Percentiles rank a stretch among this genome's conserved stretches.
phyloP scores from a whole-genome alignment of 2,329 filamentous ascomycete species.

The Xylariaceae sp. region DNA sequence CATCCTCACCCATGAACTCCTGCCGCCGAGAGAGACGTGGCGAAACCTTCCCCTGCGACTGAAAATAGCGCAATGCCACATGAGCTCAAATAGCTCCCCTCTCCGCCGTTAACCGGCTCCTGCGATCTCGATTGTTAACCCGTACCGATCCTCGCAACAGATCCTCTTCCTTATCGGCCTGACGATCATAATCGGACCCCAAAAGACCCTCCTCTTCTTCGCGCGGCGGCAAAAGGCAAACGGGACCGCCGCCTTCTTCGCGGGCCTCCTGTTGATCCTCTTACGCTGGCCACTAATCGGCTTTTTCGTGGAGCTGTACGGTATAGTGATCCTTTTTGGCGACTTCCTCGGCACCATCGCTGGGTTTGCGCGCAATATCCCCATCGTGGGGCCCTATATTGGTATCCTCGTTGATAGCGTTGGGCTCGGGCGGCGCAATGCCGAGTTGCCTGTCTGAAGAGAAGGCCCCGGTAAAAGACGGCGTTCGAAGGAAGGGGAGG shows the following conservation, averaged over 20 bases:
- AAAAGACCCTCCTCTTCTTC: constrained; percentile 93
- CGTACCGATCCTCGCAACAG: constrained; percentile 41
- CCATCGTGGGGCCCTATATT: constrained; percentile 83
- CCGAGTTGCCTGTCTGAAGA: constrained; percentile 73
- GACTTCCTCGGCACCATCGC: constrained; percentile 94
- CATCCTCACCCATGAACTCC: constrained; percentile 15
- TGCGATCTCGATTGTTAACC: not conserved
- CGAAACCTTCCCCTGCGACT: too few species aligned
- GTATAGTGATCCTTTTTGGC: constrained; percentile 88
- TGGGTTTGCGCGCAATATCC: constrained; percentile 78
- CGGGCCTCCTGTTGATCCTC: constrained; percentile 79
- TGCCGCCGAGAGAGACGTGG: not conserved
- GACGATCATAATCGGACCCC: constrained; percentile 87
- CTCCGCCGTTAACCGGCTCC: too few species aligned
- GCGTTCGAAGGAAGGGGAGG: not conserved
- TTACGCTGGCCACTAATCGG: constrained; percentile 87
- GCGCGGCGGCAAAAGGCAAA: constrained; percentile 87
- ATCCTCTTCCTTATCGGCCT: constrained; percentile 97
- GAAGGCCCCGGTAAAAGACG: not conserved
- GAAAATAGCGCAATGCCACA: not conserved
- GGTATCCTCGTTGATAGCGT: constrained; percentile 67
- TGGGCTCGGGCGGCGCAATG: constrained; percentile 64
- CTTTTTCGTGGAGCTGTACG: constrained; percentile 87
- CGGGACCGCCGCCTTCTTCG: constrained; percentile 83
- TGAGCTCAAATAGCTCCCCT: not conserved